Conservation (phyloP, 495 filamentous ascomycete species). For the Immersiella caudata region DNA sequence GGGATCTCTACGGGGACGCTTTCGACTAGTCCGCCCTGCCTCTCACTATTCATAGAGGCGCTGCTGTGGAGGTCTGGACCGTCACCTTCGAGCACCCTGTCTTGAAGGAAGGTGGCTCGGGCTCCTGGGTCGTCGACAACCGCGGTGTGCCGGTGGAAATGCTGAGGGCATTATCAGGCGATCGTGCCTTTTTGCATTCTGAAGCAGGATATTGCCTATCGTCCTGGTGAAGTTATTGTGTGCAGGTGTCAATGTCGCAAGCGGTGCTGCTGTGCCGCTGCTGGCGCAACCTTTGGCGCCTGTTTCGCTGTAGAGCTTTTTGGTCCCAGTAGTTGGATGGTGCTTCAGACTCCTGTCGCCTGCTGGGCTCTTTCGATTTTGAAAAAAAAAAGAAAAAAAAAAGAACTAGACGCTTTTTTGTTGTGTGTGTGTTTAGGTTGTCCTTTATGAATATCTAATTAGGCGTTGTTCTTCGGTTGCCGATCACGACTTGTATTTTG, state of each 20-base stretch:
- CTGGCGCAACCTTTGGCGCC: neutral
- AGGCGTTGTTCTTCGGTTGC: too few species aligned
- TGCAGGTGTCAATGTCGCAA: neutral
- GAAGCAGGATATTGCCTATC: neutral
- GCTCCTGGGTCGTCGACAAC: neutral
- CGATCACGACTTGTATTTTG: too few species aligned
- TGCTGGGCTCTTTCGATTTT: too few species aligned
- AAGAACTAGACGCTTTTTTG: too few species aligned
- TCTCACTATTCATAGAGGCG: neutral
- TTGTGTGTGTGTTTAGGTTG: too few species aligned
- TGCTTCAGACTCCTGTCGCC: too few species aligned
- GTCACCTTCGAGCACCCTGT: neutral
- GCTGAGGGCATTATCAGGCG: neutral
- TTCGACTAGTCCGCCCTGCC: neutral
- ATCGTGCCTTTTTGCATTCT: neutral
- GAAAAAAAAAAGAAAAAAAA: too few species aligned
- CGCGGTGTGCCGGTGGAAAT: neutral
- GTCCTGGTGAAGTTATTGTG: neutral
- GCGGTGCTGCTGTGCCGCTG: neutral
- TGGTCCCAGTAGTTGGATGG: neutral
- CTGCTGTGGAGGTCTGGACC: neutral
- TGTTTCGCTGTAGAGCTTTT: neutral
- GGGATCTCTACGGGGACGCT: neutral
- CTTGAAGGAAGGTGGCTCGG: neutral
- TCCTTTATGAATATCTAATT: too few species aligned